Percentiles rank a stretch among this genome's conserved stretches.
These are phyloP conservation scores for Pulveroboletus sp. DNA, from an alignment of 768 basidiomycete genomes.

Conservation along the genomic window DNA sequence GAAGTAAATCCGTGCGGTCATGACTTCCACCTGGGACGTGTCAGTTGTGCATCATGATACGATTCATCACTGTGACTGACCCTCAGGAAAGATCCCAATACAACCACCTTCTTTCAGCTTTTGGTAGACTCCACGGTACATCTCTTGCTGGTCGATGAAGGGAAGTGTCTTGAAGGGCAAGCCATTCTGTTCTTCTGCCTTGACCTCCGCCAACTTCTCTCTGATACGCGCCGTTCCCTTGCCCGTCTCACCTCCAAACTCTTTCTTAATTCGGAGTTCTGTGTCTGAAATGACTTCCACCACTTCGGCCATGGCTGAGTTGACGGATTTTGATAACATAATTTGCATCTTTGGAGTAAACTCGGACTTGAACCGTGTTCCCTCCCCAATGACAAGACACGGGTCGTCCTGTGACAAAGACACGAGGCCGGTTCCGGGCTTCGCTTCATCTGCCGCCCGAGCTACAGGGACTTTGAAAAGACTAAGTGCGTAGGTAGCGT, in stretches of 20 bases:
- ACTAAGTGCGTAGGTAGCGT: constrained; percentile 6
- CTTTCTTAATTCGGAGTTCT: constrained; percentile 75
- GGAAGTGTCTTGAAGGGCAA: constrained; percentile 80
- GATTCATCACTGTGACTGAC: constrained; percentile 37
- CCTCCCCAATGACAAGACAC: constrained; percentile 74
- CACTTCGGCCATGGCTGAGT: constrained; percentile 77
- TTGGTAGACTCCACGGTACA: constrained; percentile 92
- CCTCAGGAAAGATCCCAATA: constrained; percentile 98
- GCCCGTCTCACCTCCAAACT: constrained; percentile 79
- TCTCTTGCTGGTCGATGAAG: constrained; percentile 88
- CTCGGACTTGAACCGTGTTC: constrained; percentile 71
- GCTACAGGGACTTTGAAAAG: constrained; percentile 74
- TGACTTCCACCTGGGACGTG: constrained; percentile 83
- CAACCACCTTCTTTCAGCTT: constrained; percentile 79
- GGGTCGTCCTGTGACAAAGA: constrained; percentile 72
- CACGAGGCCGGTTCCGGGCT: constrained; percentile 67
- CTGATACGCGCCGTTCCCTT: constrained; percentile 63
- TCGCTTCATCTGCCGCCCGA: constrained; percentile 84
- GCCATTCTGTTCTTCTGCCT: constrained; percentile 52
- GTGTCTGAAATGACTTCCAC: constrained; percentile 87
- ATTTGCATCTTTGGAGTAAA: constrained; percentile 80
- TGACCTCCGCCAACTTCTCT: constrained; percentile 61
- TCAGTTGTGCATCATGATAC: neutral
- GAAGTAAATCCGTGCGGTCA: constrained; percentile 93
- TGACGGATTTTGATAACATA: constrained; percentile 75